phyloP scores from a whole-genome alignment of 1,284 basidiomycete genomes.

The Tremellales sp. region DNA sequence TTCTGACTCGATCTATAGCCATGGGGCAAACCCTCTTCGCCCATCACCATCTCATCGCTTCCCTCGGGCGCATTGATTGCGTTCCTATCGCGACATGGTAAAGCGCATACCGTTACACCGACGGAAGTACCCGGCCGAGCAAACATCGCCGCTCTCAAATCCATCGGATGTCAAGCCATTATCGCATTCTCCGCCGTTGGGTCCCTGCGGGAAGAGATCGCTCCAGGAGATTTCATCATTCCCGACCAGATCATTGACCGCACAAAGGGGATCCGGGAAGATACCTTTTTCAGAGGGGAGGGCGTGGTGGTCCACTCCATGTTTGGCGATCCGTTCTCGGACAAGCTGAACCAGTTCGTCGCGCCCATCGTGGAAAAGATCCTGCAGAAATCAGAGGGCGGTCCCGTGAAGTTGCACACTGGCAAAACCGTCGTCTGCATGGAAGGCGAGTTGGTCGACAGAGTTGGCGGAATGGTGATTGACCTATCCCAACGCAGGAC shows the following conservation, averaged over 20 bases:
- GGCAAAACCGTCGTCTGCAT: constrained; percentile 89
- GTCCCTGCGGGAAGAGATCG: constrained; percentile 89
- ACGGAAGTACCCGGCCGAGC: constrained; percentile 77
- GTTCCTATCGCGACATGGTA: constrained; percentile 88
- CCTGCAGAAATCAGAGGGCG: constrained; percentile 56
- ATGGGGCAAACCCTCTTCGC: constrained; percentile 89
- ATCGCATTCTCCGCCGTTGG: constrained; percentile 95
- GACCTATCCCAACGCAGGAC: constrained; percentile 25
- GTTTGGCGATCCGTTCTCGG: constrained; percentile 87
- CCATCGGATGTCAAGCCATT: constrained; percentile 80
- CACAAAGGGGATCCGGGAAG: constrained; percentile 83
- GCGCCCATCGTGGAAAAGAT: constrained; percentile 61
- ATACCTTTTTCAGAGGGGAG: constrained; percentile 80
- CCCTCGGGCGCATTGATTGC: constrained; percentile 75
- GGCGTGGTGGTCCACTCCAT: constrained; percentile 84
- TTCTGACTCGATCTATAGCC: constrained; percentile 56
- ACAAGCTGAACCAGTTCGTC: constrained; percentile 65
- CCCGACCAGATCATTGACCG: constrained; percentile 95
- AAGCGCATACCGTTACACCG: constrained; percentile 67
- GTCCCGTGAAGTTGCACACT: constrained; percentile 64
- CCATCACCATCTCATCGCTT: constrained; percentile 80
- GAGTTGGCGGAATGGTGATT: constrained; percentile 35
- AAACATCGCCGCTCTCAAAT: constrained; percentile 94
- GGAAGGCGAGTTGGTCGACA: constrained; percentile 78
- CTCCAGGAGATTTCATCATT: constrained; percentile 84